phyloP scores from a whole-genome alignment of 805 yeast genomes.

The Cyberlindnera mycetangii region DNA sequence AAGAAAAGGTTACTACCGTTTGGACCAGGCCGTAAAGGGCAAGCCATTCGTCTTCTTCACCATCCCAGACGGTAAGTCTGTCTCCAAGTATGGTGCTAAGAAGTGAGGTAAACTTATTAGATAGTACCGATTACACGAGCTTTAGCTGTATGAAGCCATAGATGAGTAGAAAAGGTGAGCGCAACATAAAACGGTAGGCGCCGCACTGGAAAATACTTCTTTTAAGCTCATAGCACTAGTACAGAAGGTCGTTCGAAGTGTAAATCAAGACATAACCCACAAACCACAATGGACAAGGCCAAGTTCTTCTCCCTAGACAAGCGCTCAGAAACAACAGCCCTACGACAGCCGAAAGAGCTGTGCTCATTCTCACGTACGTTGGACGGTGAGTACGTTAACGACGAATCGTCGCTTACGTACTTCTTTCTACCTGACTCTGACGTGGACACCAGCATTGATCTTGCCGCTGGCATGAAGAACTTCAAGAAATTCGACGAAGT shows the following conservation, averaged over 20 bases:
- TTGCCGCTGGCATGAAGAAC: slow-evolving; percentile 60
- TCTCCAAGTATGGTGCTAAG: slow-evolving; percentile 59
- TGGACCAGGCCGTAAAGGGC: slow-evolving; percentile 62
- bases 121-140: background rate
- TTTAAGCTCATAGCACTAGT: no score
- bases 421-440: slow-evolving; percentile 78
- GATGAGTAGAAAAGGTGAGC: background rate
- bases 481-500: slow-evolving; percentile 56
- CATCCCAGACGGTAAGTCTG: slow-evolving; percentile 92
- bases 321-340: slow-evolving; percentile 60
- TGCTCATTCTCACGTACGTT: slow-evolving; percentile 59
- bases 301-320: slow-evolving; percentile 18
- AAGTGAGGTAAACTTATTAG: slow-evolving; percentile 6
- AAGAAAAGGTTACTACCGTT: slow-evolving; percentile 92
- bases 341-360: slow-evolving; percentile 85
- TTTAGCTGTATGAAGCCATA: no score
- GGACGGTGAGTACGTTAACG: slow-evolving; percentile 51
- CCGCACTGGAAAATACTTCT: slow-evolving; percentile 1
- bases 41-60: slow-evolving; percentile 78
- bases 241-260: no score
- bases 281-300: slow-evolving; percentile 12
- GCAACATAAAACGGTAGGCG: background rate
- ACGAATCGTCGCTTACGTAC: slow-evolving; percentile 58
- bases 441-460: slow-evolving; percentile 58
- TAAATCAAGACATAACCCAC: background rate